Evolutionary conservation across 306 rosid species (phyloP).

Genomic region (cucumber (Cucumis sativus)): DNA sequence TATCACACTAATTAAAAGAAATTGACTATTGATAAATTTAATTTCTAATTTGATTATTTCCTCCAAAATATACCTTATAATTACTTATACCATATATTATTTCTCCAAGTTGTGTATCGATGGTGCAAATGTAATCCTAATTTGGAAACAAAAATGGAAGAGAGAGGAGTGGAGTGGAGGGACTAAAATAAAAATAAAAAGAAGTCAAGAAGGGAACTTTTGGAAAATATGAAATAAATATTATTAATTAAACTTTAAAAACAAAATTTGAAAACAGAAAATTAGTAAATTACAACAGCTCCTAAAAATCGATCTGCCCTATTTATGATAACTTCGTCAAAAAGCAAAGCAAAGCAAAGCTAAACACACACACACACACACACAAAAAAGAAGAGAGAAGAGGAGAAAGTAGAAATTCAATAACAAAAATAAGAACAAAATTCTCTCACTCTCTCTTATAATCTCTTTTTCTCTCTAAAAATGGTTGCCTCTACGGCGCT

Average conservation of each 20-base stretch:
- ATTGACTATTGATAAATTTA: too few relatives aligned
- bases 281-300: not conserved
- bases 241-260: not conserved
- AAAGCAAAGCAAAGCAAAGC: not conserved
- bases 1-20: too few relatives aligned
- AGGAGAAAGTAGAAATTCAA: not conserved
- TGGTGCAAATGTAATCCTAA: too few relatives aligned
- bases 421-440: too few relatives aligned
- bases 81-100: too few relatives aligned
- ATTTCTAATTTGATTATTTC: too few relatives aligned
- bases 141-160: too few relatives aligned
- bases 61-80: too few relatives aligned
- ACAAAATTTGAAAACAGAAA: not conserved
- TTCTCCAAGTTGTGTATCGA: too few relatives aligned
- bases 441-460: not conserved
- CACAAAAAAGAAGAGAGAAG: not conserved
- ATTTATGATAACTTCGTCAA: not conserved
- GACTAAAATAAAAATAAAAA: not conserved
- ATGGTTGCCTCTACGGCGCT: constrained; percentile 20
- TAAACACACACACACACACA: too few relatives aligned
- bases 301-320: not conserved
- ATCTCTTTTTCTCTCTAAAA: not conserved
- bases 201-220: not conserved
- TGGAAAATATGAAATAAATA: not conserved
- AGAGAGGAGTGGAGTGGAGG: not conserved